A percentile compares a stretch with the other conserved stretches of the same genome.
phyloP scores from a whole-genome alignment of 768 basidiomycete genomes.

The Hypholoma sublateritium region DNA sequence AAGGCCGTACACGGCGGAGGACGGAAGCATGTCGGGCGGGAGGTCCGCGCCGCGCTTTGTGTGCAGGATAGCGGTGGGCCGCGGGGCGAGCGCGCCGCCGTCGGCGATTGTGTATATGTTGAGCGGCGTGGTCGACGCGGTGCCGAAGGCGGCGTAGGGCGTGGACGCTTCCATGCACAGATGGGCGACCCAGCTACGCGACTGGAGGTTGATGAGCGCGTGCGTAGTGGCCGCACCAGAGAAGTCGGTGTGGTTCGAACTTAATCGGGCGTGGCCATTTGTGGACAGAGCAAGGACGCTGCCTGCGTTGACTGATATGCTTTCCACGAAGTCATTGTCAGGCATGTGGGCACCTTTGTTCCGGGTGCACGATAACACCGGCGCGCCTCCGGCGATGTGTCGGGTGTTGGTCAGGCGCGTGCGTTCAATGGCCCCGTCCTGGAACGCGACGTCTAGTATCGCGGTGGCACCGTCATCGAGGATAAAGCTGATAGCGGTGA shows the following conservation, averaged over 20 bases:
- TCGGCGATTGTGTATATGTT: slow-evolving; percentile 53
- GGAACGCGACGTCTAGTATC: slow-evolving; percentile 56
- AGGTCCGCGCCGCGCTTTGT: slow-evolving; percentile 26
- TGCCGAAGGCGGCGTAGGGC: slow-evolving; percentile 70
- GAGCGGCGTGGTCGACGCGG: slow-evolving; percentile 59
- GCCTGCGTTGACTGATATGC: slow-evolving; percentile 45
- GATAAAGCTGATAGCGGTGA: slow-evolving; percentile 54
- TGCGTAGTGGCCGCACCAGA: slow-evolving; percentile 4
- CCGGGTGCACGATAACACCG: slow-evolving; percentile 20
- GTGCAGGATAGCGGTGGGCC: slow-evolving; percentile 50
- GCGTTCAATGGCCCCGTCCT: slow-evolving; percentile 56
- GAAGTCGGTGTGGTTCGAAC: slow-evolving; percentile 1
- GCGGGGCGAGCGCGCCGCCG: slow-evolving; percentile 37
- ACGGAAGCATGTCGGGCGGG: slow-evolving; percentile 20
- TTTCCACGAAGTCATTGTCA: slow-evolving; percentile 52
- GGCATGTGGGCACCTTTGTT: slow-evolving; percentile 29
- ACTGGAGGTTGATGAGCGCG: slow-evolving; percentile 39
- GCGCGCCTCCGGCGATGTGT: slow-evolving; percentile 9
- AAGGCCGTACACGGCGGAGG: slow-evolving; percentile 74
- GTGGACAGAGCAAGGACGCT: slow-evolving; percentile 59
- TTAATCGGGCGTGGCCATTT: slow-evolving; percentile 17
- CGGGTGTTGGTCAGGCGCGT: slow-evolving; percentile 24
- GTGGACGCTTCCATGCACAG: slow-evolving; percentile 50
- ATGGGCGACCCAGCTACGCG: slow-evolving; percentile 64
- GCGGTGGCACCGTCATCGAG: slow-evolving; percentile 43